These are phyloP conservation scores for Didymella segeticola DNA, from an alignment of 2,329 filamentous ascomycete genomes.

Conservation along the genomic window DNA sequence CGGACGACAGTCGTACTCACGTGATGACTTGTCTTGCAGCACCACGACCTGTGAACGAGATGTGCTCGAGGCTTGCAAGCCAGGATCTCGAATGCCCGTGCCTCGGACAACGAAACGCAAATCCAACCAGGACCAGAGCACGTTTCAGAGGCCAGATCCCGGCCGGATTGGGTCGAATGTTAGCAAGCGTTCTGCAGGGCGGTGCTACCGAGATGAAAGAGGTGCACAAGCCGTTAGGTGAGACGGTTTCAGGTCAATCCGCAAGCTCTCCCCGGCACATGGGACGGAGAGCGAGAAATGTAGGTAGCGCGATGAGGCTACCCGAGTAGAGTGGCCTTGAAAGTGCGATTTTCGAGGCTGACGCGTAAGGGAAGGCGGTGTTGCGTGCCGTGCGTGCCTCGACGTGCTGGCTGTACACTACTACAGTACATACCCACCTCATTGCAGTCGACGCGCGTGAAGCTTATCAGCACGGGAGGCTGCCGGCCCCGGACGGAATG, in stretches of 20 bases:
- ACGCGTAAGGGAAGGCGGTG: slow-evolving; percentile 13
- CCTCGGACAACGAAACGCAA: slow-evolving; percentile 28
- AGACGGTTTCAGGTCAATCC: slow-evolving; percentile 39
- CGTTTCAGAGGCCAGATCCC: slow-evolving; percentile 30
- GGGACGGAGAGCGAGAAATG: slow-evolving; percentile 29
- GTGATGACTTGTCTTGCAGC: not conserved
- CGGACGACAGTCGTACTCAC: not conserved
- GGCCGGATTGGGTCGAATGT: slow-evolving; percentile 15
- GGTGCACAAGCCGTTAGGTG: slow-evolving; percentile 31
- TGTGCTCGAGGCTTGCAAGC: slow-evolving; percentile 4
- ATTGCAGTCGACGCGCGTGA: slow-evolving; percentile 5
- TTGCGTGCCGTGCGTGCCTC: slow-evolving; percentile 15
- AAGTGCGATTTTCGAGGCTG: not conserved
- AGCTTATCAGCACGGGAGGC: slow-evolving; percentile 21
- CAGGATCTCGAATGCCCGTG: slow-evolving; percentile 9
- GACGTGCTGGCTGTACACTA: not conserved
- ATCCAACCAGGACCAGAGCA: slow-evolving; percentile 28
- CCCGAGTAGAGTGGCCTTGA: slow-evolving; percentile 10
- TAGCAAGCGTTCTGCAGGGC: slow-evolving; percentile 34
- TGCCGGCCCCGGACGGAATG: slow-evolving; percentile 20
- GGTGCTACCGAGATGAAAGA: slow-evolving; percentile 37
- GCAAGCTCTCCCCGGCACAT: slow-evolving; percentile 33
- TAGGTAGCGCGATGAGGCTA: slow-evolving; percentile 15
- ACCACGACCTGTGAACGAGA: slow-evolving; percentile 12
- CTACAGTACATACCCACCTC: not conserved